phyloP scores from a whole-genome alignment of 805 yeast genomes.

The Kazachstania kunashirensis region DNA sequence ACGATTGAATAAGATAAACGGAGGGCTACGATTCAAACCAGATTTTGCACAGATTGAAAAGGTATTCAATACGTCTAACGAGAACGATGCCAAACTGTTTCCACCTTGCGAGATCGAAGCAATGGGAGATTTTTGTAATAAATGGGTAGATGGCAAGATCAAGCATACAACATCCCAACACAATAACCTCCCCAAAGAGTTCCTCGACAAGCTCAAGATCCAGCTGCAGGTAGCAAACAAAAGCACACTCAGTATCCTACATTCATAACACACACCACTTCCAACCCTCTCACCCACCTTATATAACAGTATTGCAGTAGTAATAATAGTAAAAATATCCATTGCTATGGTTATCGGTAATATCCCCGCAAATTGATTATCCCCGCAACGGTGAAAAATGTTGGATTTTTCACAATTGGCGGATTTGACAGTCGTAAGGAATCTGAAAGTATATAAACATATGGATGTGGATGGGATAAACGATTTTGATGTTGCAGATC shows the following conservation, averaged over 20 bases:
- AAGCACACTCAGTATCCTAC: slow-evolving; percentile 7
- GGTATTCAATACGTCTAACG: neutral
- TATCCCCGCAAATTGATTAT: too few species aligned
- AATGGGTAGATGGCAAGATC: slow-evolving; percentile 17
- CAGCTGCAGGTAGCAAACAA: slow-evolving; percentile 3
- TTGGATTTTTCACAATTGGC: too few species aligned
- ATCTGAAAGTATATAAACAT: too few species aligned
- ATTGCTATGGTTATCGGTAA: too few species aligned
- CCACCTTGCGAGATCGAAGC: slow-evolving; percentile 13
- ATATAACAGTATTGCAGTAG: too few species aligned
- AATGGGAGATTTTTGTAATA: slow-evolving; percentile 15
- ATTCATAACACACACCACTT: slow-evolving; percentile 5
- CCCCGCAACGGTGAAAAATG: too few species aligned
- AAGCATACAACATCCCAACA: neutral
- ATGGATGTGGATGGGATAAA: too few species aligned
- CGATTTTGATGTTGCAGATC: too few species aligned
- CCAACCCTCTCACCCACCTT: too few species aligned
- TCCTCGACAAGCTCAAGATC: slow-evolving; percentile 3
- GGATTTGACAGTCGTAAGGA: too few species aligned
- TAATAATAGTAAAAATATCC: too few species aligned
- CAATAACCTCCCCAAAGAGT: neutral
- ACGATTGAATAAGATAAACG: neutral
- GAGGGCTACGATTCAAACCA: slow-evolving; percentile 4
- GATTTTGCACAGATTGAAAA: slow-evolving; percentile 12
- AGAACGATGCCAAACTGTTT: neutral